Conservation (phyloP, 23 red algal species). For the Chondrus crispus region DNA sequence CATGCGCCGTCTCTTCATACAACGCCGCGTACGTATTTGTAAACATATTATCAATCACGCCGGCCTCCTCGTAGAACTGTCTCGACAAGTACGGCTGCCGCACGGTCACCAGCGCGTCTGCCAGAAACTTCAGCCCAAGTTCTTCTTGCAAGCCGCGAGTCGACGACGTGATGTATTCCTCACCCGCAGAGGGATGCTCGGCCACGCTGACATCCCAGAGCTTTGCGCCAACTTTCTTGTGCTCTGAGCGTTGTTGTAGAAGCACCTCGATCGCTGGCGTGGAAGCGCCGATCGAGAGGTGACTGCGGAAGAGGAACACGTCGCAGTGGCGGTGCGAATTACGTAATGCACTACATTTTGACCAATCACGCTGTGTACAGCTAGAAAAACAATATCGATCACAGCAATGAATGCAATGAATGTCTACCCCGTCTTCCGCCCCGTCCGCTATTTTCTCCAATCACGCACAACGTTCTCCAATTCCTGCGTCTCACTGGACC, state of each 20-base stretch:
- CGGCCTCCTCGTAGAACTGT: slow-evolving; percentile 30
- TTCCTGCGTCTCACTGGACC: slow-evolving; percentile 27
- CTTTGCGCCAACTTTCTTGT: slow-evolving; percentile 53
- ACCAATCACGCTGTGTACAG: no score
- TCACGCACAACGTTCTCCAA: neutral
- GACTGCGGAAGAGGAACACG: slow-evolving; percentile 58
- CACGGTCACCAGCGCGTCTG: slow-evolving; percentile 8
- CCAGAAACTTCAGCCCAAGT: slow-evolving; percentile 30
- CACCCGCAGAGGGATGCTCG: slow-evolving; percentile 68
- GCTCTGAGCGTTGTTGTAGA: slow-evolving; percentile 47
- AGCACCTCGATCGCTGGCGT: slow-evolving; percentile 31
- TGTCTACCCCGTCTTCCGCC: no score
- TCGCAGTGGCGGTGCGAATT: slow-evolving; percentile 65
- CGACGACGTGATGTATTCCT: slow-evolving; percentile 29
- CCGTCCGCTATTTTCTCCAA: neutral
- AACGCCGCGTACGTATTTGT: slow-evolving; percentile 8
- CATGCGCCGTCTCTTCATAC: slow-evolving; percentile 26
- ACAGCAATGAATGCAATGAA: no score
- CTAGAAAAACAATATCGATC: no score
- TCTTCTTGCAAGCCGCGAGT: slow-evolving; percentile 66
- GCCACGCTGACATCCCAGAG: slow-evolving; percentile 66
- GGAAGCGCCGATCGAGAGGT: neutral
- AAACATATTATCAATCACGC: slow-evolving; percentile 47
- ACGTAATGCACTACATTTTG: no score
- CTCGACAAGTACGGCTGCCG: slow-evolving; percentile 35